phyloP scores from a whole-genome alignment of 2,329 filamentous ascomycete species.

The Aschersonia sp. region DNA sequence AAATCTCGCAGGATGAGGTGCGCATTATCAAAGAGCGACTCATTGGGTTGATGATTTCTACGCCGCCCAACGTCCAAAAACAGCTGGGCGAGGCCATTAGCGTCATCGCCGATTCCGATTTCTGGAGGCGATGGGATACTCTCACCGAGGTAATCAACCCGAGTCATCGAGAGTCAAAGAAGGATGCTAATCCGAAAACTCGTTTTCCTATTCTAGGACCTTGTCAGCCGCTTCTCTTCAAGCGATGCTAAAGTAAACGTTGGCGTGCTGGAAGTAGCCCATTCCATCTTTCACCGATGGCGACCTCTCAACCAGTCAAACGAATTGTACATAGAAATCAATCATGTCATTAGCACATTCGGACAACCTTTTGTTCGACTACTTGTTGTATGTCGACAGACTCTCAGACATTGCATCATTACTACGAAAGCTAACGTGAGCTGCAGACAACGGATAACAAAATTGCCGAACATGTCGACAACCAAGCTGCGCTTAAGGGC shows the following conservation, averaged over 20 bases:
- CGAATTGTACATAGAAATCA: slow-evolving; percentile 86
- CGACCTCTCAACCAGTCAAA: slow-evolving; percentile 87
- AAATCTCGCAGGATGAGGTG: slow-evolving; percentile 71
- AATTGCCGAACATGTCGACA: slow-evolving; percentile 61
- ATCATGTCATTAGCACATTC: slow-evolving; percentile 83
- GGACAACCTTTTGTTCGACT: slow-evolving; percentile 70
- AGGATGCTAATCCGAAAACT: neutral
- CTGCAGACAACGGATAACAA: slow-evolving; percentile 49
- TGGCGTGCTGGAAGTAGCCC: slow-evolving; percentile 90
- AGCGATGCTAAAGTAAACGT: slow-evolving; percentile 77
- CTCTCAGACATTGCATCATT: neutral
- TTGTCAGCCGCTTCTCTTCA: slow-evolving; percentile 73
- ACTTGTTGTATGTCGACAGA: slow-evolving; percentile 44
- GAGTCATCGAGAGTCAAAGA: neutral
- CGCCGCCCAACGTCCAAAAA: slow-evolving; percentile 74
- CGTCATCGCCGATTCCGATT: slow-evolving; percentile 94
- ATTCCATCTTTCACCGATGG: slow-evolving; percentile 97
- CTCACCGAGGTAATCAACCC: slow-evolving; percentile 52
- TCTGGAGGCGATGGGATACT: slow-evolving; percentile 94
- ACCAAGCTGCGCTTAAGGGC: slow-evolving; percentile 59
- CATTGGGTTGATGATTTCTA: slow-evolving; percentile 90
- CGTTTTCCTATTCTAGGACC: slow-evolving; percentile 45
- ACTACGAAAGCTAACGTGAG: slow-evolving; percentile 1
- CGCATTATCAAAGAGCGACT: slow-evolving; percentile 85
- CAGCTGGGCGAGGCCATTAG: slow-evolving; percentile 95